Evolutionary conservation across 805 yeast genomes (phyloP), one percentile per base, ranked within the genome.

Genomic region (Saturnispora serradocipensis): DNA sequence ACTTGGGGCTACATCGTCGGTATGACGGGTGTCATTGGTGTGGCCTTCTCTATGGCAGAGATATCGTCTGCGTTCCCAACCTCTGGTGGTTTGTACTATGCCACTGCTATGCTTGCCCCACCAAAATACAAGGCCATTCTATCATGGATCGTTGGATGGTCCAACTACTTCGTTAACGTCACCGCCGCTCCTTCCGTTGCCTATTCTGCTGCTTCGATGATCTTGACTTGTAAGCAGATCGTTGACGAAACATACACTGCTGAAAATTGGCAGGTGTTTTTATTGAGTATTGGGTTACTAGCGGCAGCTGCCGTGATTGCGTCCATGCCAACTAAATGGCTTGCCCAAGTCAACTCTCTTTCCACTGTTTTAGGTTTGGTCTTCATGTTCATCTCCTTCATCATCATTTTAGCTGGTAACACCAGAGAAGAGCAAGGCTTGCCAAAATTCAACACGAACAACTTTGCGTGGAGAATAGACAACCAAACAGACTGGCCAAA

Each of bases 31-130:
- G 73, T 83, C 49, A 69, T 76, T 48, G 71, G 75, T 4, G 86
- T 82, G 45, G 84, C 84, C 11, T 68, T 74, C 43, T 74, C 82
- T 18, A 71, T 83, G 76, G 85, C 86, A 0, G 88, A 83, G 61
- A 70, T 82, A 32, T 76, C 84, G 11, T 72, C 80, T 25, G 80
- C 85, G 5, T 78, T 78, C 67, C 88, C 88, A 39, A 81, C 85
- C 7, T 72, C 83, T 10, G 78, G 85, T 27, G 88, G 88, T 45
- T 73, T 84, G 8, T 85, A 84, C 46, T 83, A 82, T 58, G 86
- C 88, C 53, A 82, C 82, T 2, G 73, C 80, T 2, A 79, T 80
- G 58, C 67, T 81, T 55, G 76, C 86, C 3, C 86, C 86, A 13
- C 76, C 75, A 22, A 70, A 69, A 56, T 70, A 67, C 63, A 75